phyloP scores from a whole-genome alignment of 805 yeast genomes.

The Kazachstania taianensis region DNA sequence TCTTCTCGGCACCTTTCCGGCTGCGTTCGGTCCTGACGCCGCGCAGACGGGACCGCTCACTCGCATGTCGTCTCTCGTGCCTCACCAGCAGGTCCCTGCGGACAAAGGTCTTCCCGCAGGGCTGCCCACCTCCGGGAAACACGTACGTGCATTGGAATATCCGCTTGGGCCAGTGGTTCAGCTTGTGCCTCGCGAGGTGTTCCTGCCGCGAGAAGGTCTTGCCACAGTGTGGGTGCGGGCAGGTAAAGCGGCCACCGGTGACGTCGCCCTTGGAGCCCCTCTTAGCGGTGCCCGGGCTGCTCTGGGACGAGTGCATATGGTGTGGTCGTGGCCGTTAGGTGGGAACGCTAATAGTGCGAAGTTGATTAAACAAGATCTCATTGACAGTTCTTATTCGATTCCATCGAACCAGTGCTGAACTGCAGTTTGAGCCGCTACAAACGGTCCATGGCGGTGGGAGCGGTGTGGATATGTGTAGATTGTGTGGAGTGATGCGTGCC shows the following conservation, averaged over 20 bases:
- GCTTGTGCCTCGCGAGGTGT: constrained; percentile 51
- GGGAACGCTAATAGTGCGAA: too few species aligned
- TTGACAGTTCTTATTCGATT: too few species aligned
- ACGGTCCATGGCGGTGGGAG: too few species aligned
- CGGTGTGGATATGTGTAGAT: too few species aligned
- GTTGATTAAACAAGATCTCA: too few species aligned
- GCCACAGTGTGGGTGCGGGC: constrained; percentile 42
- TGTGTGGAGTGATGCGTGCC: too few species aligned
- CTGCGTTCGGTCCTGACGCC: too few species aligned
- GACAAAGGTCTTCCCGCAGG: constrained; percentile 52
- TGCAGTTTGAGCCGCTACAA: too few species aligned
- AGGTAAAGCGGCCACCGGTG: constrained; percentile 25
- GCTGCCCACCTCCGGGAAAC: constrained; percentile 20
- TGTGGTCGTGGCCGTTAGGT: too few species aligned
- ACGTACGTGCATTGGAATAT: constrained; percentile 39
- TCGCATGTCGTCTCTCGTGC: constrained; percentile 35
- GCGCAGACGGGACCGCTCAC: constrained; percentile 5
- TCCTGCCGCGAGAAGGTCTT: constrained; percentile 51
- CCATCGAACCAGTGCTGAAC: too few species aligned
- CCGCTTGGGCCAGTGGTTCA: constrained; percentile 46
- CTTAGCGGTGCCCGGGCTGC: too few species aligned
- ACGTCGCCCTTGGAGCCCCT: neutral
- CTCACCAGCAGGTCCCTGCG: constrained; percentile 44
- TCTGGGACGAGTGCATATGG: too few species aligned
- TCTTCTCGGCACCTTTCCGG: neutral